Evolutionary conservation across 129 eudicot species (phyloP).

Genomic region (Escallonia herrerae): DNA sequence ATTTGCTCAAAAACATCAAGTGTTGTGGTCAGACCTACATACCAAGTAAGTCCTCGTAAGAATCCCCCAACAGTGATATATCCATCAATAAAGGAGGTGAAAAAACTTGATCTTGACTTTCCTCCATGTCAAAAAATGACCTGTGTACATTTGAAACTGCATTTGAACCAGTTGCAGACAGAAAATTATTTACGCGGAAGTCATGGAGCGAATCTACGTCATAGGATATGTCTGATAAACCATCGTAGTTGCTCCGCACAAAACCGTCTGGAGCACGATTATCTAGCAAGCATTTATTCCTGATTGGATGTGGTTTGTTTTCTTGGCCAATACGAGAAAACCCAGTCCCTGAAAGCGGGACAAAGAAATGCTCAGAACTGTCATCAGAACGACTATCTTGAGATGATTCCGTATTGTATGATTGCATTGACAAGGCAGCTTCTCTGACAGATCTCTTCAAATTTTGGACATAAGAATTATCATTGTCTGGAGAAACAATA

Average conservation of each 20-base stretch:
- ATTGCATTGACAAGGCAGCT: conserved; percentile 66
- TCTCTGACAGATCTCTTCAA: conserved; percentile 91
- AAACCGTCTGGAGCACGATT: conserved; percentile 31
- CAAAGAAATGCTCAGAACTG: conserved; percentile 87
- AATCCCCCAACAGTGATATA: conserved; percentile 54
- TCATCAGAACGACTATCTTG: conserved; percentile 88
- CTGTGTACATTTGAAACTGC: conserved; percentile 58
- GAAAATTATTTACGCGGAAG: conserved; percentile 51
- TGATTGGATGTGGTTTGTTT: conserved; percentile 32
- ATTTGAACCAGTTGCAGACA: conserved; percentile 60
- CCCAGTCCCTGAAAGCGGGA: conserved; percentile 73
- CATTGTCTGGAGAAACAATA: conserved; percentile 45
- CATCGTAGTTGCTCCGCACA: conserved; percentile 35
- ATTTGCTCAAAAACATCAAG: background rate
- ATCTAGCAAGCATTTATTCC: conserved; percentile 44
- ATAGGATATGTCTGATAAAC: conserved; percentile 30
- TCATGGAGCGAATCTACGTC: conserved; percentile 51
- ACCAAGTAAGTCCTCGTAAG: conserved; percentile 95
- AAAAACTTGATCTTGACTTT: conserved; percentile 73
- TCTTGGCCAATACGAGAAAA: conserved; percentile 58
- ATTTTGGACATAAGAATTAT: conserved; percentile 50
- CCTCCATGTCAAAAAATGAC: conserved; percentile 70
- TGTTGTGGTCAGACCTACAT: conserved; percentile 3
- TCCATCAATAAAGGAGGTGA: conserved; percentile 93
- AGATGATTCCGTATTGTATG: conserved; percentile 41